Conservation (phyloP, 208 protist species). For the Leishmania turanica region DNA sequence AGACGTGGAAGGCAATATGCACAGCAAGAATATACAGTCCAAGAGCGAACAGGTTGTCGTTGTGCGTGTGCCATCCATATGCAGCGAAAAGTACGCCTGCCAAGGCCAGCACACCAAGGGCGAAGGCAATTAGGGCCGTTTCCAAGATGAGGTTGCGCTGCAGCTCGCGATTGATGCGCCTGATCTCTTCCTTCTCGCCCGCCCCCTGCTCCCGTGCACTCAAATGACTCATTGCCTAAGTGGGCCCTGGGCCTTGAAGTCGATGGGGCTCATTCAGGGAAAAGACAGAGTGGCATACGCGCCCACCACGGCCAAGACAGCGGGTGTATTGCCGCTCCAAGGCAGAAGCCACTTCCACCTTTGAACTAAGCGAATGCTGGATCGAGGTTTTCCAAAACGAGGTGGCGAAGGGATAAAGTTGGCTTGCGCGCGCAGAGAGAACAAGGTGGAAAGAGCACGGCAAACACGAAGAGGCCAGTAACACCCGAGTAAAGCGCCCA, state of each 20-base stretch:
- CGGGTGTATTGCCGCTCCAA: neutral
- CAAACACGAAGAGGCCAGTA: neutral
- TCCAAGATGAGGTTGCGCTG: slow-evolving; percentile 51
- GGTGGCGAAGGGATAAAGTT: too few species aligned
- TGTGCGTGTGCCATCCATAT: slow-evolving; percentile 37
- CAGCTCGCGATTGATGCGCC: slow-evolving; percentile 22
- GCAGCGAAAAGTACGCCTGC: slow-evolving; percentile 35
- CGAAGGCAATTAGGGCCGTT: slow-evolving; percentile 61
- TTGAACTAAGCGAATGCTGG: too few species aligned
- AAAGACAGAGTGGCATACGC: neutral
- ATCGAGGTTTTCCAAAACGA: neutral
- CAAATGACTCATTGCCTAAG: neutral
- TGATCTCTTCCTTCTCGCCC: neutral
- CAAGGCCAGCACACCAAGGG: slow-evolving; percentile 46
- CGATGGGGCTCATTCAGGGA: neutral
- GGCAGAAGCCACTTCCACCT: neutral
- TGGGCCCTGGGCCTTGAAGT: neutral
- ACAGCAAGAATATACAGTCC: slow-evolving; percentile 65
- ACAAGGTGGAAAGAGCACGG: neutral
- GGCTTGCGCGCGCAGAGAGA: neutral
- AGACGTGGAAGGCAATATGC: slow-evolving; percentile 75
- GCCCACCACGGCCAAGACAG: neutral
- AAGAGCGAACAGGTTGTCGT: slow-evolving; percentile 47
- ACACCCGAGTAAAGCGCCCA: neutral
- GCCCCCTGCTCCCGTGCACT: neutral